These are phyloP conservation scores for Trichosanthes cucumerina DNA, from an alignment of 306 rosid genomes.

Conservation along the genomic window DNA sequence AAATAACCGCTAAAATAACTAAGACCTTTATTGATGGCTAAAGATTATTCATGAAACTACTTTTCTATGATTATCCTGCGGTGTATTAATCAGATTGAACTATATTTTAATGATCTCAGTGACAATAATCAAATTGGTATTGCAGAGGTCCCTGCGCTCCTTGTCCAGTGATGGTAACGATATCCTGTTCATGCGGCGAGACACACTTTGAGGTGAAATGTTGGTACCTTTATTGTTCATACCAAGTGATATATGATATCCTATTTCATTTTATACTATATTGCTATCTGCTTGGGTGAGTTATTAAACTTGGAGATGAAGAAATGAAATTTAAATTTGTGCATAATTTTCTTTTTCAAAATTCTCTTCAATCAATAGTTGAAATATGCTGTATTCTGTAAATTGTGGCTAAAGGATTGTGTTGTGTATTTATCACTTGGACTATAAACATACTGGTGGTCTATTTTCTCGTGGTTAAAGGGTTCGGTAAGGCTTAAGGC, in stretches of 20 bases:
- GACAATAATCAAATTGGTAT: constrained; percentile 19
- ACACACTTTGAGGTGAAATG: constrained; percentile 79
- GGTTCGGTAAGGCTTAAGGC: neutral
- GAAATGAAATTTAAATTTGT: neutral
- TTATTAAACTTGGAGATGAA: neutral
- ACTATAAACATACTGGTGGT: neutral
- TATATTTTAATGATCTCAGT: neutral
- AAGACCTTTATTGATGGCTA: neutral
- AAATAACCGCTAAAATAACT: neutral
- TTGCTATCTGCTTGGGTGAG: neutral
- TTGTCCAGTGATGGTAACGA: constrained; percentile 91
- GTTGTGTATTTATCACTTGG: neutral
- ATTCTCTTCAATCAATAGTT: neutral
- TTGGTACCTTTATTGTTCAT: constrained; percentile 12
- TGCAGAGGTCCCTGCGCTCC: constrained; percentile 98
- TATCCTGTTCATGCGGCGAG: constrained; percentile 81
- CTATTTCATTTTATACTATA: neutral
- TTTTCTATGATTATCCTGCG: neutral
- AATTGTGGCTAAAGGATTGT: neutral
- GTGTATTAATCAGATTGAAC: neutral
- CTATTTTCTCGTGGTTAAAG: neutral
- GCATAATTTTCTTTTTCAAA: neutral
- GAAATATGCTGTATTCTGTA: neutral
- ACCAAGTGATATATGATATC: neutral
- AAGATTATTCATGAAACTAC: neutral